Base-by-base conservation (phyloP, 2,329 filamentous ascomycete genomes). In the Alternaria conjuncta region DNA sequence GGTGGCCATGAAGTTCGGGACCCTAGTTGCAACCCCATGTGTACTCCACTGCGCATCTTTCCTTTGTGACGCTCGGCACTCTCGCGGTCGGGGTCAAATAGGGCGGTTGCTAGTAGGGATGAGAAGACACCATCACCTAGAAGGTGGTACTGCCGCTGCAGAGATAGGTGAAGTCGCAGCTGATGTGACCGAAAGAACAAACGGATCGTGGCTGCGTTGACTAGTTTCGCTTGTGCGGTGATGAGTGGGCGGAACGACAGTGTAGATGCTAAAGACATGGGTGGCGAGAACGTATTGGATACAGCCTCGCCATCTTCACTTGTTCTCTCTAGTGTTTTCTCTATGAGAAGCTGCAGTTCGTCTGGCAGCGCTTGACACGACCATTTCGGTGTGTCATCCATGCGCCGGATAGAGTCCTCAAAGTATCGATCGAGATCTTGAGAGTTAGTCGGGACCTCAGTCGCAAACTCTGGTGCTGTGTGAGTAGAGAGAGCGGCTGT, bases 1-100 rank as follows among this genome's bases (percentile, higher is more conserved):
- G 96, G 96, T 25, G 96, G 96, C 96, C 96, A 98, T 30, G 86
- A 92, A 59, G 92, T 89, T 71, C 93, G 88, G 3, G 88, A 88
- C n/a, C 92, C 92, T 1, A 98, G 84, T 44, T 94, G 90, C 44
- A 98, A 84, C 1, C 96, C 95, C 85, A 97, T 95, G 13, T 53
- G 88, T 83, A 61, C 89, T 87, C 47, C 92, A 43, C 77, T 80
- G 9, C 89, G 86, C 47, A 92, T 88, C 30, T 90, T 84, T 4
- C 93, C 92, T 18, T 87, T 83, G 54, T 88, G 87, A 46, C 91
- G 86, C 75, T 97, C 93, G 4, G 93, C 91, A 25, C 90, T 92
- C 70, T 92, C 90, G 53, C 96, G 86, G 23, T 96, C 90, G 0
- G 93, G 89, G 64, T 94, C 91, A 72, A 98, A 98, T 0, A 99